phyloP scores from a whole-genome alignment of 202 grass and related monocot genomes.

The Eragrostis tef region DNA sequence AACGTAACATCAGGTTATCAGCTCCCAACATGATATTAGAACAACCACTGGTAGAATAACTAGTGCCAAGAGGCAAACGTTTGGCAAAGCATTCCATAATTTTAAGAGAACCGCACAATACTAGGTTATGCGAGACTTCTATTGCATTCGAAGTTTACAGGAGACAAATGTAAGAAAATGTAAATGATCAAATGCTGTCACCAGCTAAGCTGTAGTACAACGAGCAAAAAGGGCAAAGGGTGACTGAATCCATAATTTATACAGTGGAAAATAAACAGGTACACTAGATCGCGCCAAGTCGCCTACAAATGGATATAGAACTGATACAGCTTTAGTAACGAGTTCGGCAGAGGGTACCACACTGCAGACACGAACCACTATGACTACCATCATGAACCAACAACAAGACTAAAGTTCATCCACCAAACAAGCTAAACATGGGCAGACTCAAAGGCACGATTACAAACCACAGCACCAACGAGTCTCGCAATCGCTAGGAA shows the following conservation, averaged over 20 bases:
- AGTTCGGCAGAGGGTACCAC: neutral
- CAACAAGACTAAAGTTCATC: neutral
- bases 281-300: neutral
- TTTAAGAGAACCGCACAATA: no score
- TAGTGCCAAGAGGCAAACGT: no score
- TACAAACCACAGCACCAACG: neutral
- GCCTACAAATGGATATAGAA: neutral
- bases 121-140: no score
- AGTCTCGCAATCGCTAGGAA: neutral
- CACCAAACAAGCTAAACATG: neutral
- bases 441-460: neutral
- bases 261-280: neutral
- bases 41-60: neutral
- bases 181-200: neutral
- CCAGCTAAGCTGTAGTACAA: neutral
- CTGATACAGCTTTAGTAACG: neutral
- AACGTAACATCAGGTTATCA: neutral
- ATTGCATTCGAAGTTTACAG: no score
- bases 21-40: neutral
- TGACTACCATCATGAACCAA: neutral
- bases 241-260: neutral
- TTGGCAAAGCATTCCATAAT: no score
- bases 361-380: neutral
- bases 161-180: neutral
- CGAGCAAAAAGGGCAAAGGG: neutral